Conservation (phyloP, 106 monocot species). For the Narthecium ossifragum region DNA sequence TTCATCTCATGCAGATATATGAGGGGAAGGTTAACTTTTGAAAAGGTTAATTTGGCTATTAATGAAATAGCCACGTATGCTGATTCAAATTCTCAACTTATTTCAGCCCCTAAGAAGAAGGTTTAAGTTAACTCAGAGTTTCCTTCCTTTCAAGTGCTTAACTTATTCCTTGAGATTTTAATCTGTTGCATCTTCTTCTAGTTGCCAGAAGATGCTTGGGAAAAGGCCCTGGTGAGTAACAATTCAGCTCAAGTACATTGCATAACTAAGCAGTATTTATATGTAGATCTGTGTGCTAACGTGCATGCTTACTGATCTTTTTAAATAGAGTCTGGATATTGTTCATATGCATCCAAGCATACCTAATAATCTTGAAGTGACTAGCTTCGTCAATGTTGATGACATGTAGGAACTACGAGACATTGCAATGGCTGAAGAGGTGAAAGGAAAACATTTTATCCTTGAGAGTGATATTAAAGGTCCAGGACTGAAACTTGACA, state of each 20-base stretch:
- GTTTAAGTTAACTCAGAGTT: slow-evolving; percentile 25
- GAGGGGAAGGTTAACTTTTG: slow-evolving; percentile 81
- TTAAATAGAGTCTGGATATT: no score
- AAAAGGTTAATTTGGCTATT: slow-evolving; percentile 92
- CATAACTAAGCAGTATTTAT: no score
- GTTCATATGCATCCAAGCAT: background rate
- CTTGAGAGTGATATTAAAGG: slow-evolving; percentile 96
- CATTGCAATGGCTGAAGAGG: slow-evolving; percentile 45
- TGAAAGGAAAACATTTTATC: slow-evolving; percentile 82
- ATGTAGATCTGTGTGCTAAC: no score
- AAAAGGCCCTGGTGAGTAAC: slow-evolving; percentile 69
- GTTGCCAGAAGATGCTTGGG: slow-evolving; percentile 78
- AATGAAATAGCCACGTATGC: slow-evolving; percentile 81
- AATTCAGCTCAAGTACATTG: slow-evolving; percentile 1
- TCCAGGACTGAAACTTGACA: slow-evolving; percentile 86
- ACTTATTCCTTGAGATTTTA: background rate
- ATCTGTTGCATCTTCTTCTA: slow-evolving; percentile 26
- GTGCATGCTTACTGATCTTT: no score
- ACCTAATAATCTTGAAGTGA: background rate
- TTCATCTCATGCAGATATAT: slow-evolving; percentile 57
- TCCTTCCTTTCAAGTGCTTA: slow-evolving; percentile 4
- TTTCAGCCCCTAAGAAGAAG: slow-evolving; percentile 75
- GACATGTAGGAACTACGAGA: slow-evolving; percentile 81
- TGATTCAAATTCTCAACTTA: slow-evolving; percentile 66
- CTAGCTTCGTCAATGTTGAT: background rate